Evolutionary conservation across 148 eudicot species (phyloP).

Genomic region (Vaccinium darrowii): DNA sequence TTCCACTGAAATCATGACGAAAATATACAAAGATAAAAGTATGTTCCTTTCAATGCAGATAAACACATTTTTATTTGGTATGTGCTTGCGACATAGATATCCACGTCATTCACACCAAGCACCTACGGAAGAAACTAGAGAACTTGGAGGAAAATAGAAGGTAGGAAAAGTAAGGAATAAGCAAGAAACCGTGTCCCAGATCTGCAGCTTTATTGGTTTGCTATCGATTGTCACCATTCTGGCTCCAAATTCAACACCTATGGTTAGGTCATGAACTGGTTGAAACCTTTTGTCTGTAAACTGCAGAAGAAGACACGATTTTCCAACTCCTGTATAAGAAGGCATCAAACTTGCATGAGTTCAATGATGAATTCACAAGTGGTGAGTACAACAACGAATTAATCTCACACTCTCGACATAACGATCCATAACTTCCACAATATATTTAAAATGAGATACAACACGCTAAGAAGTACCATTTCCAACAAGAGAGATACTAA

Average conservation of each 20-base stretch:
- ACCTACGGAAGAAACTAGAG: conserved; percentile 5
- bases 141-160: neutral
- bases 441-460: neutral
- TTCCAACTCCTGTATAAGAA: conserved; percentile 55
- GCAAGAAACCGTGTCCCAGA: conserved; percentile 34
- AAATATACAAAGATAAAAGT: neutral
- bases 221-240: conserved; percentile 65
- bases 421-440: neutral
- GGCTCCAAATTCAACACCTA: conserved; percentile 74
- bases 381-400: neutral
- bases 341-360: conserved; percentile 11
- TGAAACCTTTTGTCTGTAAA: conserved; percentile 70
- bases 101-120: neutral
- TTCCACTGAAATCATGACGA: neutral
- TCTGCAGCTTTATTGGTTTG: conserved; percentile 69
- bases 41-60: neutral
- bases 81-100: neutral
- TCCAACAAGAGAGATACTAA: neutral
- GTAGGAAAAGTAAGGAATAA: neutral
- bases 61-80: neutral
- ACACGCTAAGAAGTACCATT: neutral
- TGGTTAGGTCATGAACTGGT: conserved; percentile 71
- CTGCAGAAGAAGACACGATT: conserved; percentile 74
- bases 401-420: neutral
- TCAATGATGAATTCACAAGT: neutral